A percentile compares a stretch with the other conserved stretches of the same genome.
These are phyloP conservation scores for Westerdykella aurantiaca DNA, from an alignment of 2,329 filamentous ascomycete genomes.

Conservation along the genomic window DNA sequence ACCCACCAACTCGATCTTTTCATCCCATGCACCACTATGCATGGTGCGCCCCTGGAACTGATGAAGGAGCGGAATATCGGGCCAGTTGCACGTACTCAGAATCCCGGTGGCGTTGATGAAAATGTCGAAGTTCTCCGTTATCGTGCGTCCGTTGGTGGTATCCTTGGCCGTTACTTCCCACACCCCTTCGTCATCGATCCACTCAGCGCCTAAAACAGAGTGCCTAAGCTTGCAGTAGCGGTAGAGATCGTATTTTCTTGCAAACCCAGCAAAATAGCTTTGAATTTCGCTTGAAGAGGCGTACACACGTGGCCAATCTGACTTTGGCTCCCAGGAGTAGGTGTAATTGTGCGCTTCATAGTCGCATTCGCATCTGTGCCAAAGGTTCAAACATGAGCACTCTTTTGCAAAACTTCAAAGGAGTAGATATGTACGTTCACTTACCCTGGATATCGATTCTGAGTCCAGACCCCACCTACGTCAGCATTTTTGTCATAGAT, in stretches of 20 bases:
- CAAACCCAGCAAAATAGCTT: conserved; percentile 29
- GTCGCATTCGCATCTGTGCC: conserved; percentile 35
- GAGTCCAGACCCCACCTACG: no score
- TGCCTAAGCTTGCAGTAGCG: conserved; percentile 27
- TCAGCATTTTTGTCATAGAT: no score
- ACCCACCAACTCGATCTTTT: conserved; percentile 1
- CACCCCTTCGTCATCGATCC: conserved; percentile 34
- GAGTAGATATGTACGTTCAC: no score
- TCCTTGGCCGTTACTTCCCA: conserved; percentile 9
- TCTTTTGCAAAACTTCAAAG: no score
- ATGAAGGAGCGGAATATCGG: conserved; percentile 1
- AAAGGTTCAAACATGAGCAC: no score
- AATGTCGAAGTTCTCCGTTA: conserved; percentile 24
- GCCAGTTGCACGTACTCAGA: conserved; percentile 4
- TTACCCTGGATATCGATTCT: no score
- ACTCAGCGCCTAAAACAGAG: conserved; percentile 24
- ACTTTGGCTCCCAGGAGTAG: conserved; percentile 35
- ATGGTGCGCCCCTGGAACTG: conserved; percentile 5
- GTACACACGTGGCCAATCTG: conserved; percentile 34
- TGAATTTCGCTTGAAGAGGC: conserved; percentile 29
- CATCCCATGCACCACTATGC: conserved; percentile 7
- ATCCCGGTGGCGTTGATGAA: conserved; percentile 19
- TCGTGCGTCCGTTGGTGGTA: no score
- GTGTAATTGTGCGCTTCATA: conserved; percentile 21
- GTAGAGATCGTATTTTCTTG: conserved; percentile 29